Conservation (phyloP, 164 flowering plant genomes). For the Umbellularia californica region DNA sequence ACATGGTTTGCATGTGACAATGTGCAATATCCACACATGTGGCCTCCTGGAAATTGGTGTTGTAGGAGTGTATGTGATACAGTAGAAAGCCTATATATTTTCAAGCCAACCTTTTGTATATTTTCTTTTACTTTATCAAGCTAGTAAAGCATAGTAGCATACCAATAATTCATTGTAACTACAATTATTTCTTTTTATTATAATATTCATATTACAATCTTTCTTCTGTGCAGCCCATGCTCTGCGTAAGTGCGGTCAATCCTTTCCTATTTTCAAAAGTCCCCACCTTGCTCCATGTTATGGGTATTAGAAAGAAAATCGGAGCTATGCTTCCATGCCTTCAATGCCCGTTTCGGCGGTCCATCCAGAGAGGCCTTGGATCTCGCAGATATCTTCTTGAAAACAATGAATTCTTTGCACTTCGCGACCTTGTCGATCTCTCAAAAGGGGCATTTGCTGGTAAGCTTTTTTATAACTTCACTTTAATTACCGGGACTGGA, state of each 20-base stretch:
- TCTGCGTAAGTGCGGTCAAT: slow-evolving; percentile 93
- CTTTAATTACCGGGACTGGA: background rate
- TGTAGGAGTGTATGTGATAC: background rate
- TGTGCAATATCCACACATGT: background rate
- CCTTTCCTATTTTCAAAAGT: slow-evolving; percentile 83
- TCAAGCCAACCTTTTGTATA: background rate
- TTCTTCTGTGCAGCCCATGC: slow-evolving; percentile 82
- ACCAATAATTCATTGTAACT: background rate
- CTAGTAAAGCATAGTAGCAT: background rate
- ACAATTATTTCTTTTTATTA: background rate
- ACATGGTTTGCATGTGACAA: background rate
- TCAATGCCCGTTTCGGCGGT: slow-evolving; percentile 82
- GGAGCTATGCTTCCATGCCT: slow-evolving; percentile 73
- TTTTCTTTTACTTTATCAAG: background rate
- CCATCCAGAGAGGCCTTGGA: slow-evolving; percentile 70
- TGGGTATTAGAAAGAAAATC: slow-evolving; percentile 68
- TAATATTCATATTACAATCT: background rate
- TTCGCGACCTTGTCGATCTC: slow-evolving; percentile 88
- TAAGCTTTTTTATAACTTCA: slow-evolving; percentile 15
- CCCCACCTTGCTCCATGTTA: slow-evolving; percentile 70
- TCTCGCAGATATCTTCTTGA: slow-evolving; percentile 88
- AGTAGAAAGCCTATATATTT: background rate
- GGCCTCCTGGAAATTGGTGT: background rate
- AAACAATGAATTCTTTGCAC: slow-evolving; percentile 87
- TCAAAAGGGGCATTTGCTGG: slow-evolving; percentile 97